Evolutionary conservation across 805 yeast species (phyloP).

Genomic region (Hanseniaspora vineae): DNA sequence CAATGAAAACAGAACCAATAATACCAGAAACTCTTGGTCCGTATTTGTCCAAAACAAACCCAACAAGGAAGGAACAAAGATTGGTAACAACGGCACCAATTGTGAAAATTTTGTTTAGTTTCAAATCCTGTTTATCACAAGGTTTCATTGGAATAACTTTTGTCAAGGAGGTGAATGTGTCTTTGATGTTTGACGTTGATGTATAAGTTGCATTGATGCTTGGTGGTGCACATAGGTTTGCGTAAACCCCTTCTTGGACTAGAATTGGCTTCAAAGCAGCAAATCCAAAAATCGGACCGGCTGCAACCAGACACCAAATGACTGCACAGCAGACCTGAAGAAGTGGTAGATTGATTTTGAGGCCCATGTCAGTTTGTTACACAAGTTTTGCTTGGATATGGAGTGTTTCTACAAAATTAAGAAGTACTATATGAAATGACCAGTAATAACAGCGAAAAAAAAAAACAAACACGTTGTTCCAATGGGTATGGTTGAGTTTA

Average conservation of each 20-base stretch:
- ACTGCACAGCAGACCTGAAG: slow-evolving; percentile 63
- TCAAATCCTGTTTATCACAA: slow-evolving; percentile 72
- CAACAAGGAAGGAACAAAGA: slow-evolving; percentile 71
- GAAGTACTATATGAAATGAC: too few relatives aligned
- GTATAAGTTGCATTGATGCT: slow-evolving; percentile 1
- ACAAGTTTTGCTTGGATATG: not conserved
- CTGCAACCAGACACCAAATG: slow-evolving; percentile 78
- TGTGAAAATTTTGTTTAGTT: slow-evolving; percentile 72
- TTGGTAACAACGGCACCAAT: slow-evolving; percentile 81
- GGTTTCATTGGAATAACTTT: slow-evolving; percentile 10
- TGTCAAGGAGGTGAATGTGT: not conserved
- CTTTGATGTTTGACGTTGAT: not conserved
- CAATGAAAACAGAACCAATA: slow-evolving; percentile 51
- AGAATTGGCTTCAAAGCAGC: slow-evolving; percentile 86
- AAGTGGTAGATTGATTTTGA: not conserved
- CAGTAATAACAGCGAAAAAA: too few relatives aligned
- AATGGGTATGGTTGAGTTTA: too few relatives aligned
- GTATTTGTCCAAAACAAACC: slow-evolving; percentile 57
- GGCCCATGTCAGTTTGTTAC: not conserved
- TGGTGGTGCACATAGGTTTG: slow-evolving; percentile 39
- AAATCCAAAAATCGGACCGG: slow-evolving; percentile 91
- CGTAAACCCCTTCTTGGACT: slow-evolving; percentile 64
- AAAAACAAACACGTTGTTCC: too few relatives aligned
- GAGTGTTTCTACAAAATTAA: too few relatives aligned
- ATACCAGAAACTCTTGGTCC: slow-evolving; percentile 78